phyloP scores from a whole-genome alignment of 495 filamentous ascomycete species.

The Hypoxylon cercidicola region DNA sequence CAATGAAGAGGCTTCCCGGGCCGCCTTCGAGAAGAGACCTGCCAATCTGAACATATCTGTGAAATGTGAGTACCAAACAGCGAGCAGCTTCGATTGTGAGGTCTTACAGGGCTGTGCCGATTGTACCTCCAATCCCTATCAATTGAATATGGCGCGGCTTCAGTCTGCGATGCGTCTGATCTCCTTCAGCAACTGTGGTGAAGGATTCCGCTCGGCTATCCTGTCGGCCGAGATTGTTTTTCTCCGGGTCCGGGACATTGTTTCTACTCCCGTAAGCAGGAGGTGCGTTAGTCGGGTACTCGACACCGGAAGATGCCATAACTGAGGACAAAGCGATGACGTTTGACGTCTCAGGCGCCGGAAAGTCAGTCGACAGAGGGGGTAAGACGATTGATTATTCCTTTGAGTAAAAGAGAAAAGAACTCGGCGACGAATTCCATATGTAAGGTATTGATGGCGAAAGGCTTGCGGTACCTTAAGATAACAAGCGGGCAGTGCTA shows the following conservation, averaged over 20 bases:
- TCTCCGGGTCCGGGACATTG: conserved; percentile 23
- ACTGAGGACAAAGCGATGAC: background rate
- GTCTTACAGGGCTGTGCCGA: conserved; percentile 79
- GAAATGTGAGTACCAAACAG: no score
- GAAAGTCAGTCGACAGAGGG: conserved; percentile 10
- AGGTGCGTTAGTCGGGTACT: conserved; percentile 19
- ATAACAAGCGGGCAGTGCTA: conserved; percentile 5
- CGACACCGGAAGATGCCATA: conserved; percentile 35
- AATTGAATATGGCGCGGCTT: conserved; percentile 64
- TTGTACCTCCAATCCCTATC: conserved; percentile 63
- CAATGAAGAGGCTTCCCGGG: conserved; percentile 79
- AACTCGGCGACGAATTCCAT: conserved; percentile 57
- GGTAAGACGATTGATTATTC: conserved; percentile 23
- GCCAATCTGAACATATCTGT: conserved; percentile 80
- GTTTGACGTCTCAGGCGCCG: conserved; percentile 18
- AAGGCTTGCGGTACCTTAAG: conserved; percentile 8
- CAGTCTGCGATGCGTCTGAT: conserved; percentile 54
- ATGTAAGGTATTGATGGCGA: conserved; percentile 10
- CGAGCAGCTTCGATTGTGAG: no score
- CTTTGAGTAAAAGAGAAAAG: conserved; percentile 57
- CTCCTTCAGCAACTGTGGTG: conserved; percentile 29
- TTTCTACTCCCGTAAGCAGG: conserved; percentile 19
- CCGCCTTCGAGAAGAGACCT: conserved; percentile 73
- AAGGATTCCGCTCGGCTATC: conserved; percentile 37
- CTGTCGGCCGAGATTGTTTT: conserved; percentile 17